Percentiles rank a stretch among this genome's conserved stretches.
Conservation (phyloP, 805 yeast species). For the Myxozyma nipponensis region DNA sequence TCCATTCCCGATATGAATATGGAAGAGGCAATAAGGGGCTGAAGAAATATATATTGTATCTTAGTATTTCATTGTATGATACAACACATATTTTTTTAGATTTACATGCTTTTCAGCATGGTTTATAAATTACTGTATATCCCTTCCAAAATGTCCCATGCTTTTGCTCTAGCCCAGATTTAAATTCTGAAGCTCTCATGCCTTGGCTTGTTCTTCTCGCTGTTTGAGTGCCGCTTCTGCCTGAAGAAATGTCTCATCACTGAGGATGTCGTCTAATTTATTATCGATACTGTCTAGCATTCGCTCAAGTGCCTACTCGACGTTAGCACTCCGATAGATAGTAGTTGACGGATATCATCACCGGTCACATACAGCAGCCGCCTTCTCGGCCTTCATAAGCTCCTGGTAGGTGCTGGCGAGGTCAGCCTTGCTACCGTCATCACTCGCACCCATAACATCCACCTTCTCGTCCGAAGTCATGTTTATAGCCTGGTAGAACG, state of each 20-base stretch:
- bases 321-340: not conserved
- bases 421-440: constrained; percentile 6
- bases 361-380: constrained; percentile 19
- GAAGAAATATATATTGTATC: not conserved
- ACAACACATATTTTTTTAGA: too few relatives aligned
- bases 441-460: not conserved
- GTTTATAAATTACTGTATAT: too few relatives aligned
- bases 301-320: constrained; percentile 16
- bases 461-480: not conserved
- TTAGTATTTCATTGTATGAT: too few relatives aligned
- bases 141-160: not conserved
- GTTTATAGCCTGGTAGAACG: not conserved
- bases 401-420: constrained; percentile 25
- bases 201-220: constrained; percentile 1
- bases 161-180: not conserved
- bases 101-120: too few relatives aligned
- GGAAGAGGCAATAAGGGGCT: not conserved
- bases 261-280: constrained; percentile 22
- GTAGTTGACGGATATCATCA: not conserved
- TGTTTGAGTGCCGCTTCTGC: constrained; percentile 20
- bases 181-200: not conserved
- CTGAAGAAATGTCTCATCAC: constrained; percentile 22
- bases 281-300: constrained; percentile 26
- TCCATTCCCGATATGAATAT: constrained; percentile 23
- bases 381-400: constrained; percentile 26